Percentiles rank a stretch among this genome's conserved stretches.
phyloP scores from a whole-genome alignment of 768 basidiomycete genomes.

The Lactarius tabidus region DNA sequence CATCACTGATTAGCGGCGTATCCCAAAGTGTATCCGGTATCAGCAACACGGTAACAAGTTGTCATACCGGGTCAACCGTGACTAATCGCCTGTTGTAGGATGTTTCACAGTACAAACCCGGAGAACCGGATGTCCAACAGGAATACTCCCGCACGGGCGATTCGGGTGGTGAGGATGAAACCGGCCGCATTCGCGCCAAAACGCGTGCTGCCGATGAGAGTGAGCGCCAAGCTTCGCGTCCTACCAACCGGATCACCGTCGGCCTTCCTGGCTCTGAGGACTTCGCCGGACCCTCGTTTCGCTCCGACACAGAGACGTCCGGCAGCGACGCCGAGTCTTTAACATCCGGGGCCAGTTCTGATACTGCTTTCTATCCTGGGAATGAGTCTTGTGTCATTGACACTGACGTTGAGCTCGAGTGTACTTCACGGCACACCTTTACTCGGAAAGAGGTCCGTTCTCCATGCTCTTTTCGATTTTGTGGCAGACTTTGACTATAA shows the following conservation, averaged over 20 bases:
- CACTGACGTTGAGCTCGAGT: background rate
- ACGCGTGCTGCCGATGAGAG: conserved; percentile 45
- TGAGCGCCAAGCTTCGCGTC: conserved; percentile 38
- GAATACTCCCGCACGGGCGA: too few species aligned
- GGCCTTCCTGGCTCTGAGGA: conserved; percentile 9
- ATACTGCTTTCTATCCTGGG: conserved; percentile 15
- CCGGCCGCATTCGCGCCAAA: conserved; percentile 35
- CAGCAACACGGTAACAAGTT: background rate
- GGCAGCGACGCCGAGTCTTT: conserved; percentile 16
- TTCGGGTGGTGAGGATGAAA: conserved; percentile 34
- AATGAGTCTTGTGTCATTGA: background rate
- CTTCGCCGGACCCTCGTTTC: conserved; percentile 1
- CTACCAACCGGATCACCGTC: conserved; percentile 32
- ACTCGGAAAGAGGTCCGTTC: conserved; percentile 13
- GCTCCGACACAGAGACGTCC: background rate
- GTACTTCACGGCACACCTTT: conserved; percentile 10
- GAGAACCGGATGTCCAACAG: too few species aligned
- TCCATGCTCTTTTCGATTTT: background rate
- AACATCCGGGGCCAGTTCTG: conserved; percentile 7
- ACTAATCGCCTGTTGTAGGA: background rate
- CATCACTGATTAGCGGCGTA: background rate
- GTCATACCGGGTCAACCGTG: too few species aligned
- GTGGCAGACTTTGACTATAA: conserved; percentile 10
- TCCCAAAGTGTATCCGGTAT: background rate
- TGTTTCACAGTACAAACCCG: too few species aligned